phyloP scores from a whole-genome alignment of 2,329 filamentous ascomycete genomes.

The Stagonosporopsis cucurbitacearum region DNA sequence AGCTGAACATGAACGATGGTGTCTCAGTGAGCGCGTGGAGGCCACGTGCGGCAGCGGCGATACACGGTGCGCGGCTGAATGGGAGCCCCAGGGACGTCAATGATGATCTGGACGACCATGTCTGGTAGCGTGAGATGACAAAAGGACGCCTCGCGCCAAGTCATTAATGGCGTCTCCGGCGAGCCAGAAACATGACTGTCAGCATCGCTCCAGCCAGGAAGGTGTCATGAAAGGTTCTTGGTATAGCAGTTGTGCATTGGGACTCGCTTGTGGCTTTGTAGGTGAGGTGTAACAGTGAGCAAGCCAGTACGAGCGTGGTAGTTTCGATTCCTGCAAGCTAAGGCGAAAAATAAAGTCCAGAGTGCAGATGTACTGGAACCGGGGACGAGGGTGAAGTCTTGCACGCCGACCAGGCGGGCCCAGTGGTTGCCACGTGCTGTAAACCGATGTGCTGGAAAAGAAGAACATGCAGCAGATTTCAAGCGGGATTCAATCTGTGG shows the following conservation, averaged over 20 bases:
- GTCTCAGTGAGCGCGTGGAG: background rate
- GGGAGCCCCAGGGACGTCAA: background rate
- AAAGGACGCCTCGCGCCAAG: background rate
- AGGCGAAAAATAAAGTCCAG: slow-evolving; percentile 3
- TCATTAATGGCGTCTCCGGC: background rate
- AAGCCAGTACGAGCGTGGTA: background rate
- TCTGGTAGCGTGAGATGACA: background rate
- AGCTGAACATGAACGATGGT: background rate
- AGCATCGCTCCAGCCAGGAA: background rate
- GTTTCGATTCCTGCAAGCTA: background rate
- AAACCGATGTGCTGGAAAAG: background rate
- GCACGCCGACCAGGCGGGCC: background rate
- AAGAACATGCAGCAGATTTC: background rate
- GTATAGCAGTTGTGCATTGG: background rate
- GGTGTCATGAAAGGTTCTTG: too few relatives aligned
- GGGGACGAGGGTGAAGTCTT: background rate
- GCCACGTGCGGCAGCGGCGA: background rate
- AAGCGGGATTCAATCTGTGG: background rate
- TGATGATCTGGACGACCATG: background rate
- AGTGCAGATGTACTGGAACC: background rate
- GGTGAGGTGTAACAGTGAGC: background rate
- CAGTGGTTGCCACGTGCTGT: slow-evolving; percentile 7
- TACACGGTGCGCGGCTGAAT: background rate
- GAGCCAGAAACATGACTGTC: background rate
- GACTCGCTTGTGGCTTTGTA: background rate